phyloP scores from a whole-genome alignment of 2,329 filamentous ascomycete genomes.

The Diplodia scrobiculata region DNA sequence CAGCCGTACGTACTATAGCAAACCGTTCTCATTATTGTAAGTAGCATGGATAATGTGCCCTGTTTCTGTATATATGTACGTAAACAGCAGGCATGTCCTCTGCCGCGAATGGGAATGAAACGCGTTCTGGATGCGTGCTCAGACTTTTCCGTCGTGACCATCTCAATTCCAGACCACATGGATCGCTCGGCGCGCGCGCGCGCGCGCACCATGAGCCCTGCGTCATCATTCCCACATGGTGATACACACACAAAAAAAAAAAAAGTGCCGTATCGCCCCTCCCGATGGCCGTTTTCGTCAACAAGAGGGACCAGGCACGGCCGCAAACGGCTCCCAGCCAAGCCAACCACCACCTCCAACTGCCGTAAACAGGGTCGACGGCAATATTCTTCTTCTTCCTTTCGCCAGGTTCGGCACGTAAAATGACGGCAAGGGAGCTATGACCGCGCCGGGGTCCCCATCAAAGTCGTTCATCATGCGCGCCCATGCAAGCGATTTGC shows the following conservation, averaged over 20 bases:
- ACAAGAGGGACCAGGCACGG: no score
- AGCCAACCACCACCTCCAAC: no score
- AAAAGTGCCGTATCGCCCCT: no score
- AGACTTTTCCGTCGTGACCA: neutral
- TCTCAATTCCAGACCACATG: neutral
- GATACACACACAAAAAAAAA: no score
- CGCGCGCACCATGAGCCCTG: no score
- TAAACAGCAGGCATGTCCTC: neutral
- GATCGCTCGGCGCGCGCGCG: neutral
- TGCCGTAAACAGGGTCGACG: no score
- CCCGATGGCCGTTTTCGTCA: no score
- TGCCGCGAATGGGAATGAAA: neutral
- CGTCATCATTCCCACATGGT: no score
- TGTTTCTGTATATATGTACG: neutral
- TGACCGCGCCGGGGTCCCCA: neutral
- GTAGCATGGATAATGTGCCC: neutral
- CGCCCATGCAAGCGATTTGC: neutral
- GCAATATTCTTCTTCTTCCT: no score
- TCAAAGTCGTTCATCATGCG: neutral
- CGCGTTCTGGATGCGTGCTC: neutral
- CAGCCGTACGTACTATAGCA: neutral
- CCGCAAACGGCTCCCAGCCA: no score
- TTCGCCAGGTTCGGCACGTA: no score
- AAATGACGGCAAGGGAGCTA: neutral
- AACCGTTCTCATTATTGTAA: neutral